Evolutionary conservation across 495 filamentous ascomycete species (phyloP).

Genomic region (Cudoniella acicularis): DNA sequence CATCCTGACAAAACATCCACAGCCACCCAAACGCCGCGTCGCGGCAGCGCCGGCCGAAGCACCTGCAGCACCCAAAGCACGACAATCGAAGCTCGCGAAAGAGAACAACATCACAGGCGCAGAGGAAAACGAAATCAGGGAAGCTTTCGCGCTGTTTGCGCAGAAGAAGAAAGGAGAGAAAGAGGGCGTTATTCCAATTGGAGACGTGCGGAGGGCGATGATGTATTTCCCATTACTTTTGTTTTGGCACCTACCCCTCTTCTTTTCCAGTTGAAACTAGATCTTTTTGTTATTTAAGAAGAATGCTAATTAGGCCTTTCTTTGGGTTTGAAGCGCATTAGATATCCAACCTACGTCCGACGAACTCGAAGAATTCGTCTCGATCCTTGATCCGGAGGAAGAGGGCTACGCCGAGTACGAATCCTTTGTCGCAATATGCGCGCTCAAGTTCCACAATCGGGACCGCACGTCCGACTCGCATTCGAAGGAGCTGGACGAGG

Average conservation of each 20-base stretch:
- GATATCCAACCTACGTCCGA: slow-evolving; percentile 60
- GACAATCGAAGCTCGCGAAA: slow-evolving; percentile 80
- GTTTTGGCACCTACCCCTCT: too few species aligned
- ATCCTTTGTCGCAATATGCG: slow-evolving; percentile 78
- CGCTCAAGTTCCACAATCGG: slow-evolving; percentile 67
- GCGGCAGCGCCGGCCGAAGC: slow-evolving; percentile 5
- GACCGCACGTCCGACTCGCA: slow-evolving; percentile 43
- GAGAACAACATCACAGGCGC: slow-evolving; percentile 78
- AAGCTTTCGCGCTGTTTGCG: slow-evolving; percentile 82
- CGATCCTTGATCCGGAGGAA: slow-evolving; percentile 75
- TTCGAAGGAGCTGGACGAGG: slow-evolving; percentile 67
- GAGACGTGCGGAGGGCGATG: slow-evolving; percentile 77
- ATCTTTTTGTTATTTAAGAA: too few species aligned
- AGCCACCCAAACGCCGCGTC: slow-evolving; percentile 39
- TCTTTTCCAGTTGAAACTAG: too few species aligned
- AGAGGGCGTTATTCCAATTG: slow-evolving; percentile 68
- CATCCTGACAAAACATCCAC: not conserved
- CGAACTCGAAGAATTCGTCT: slow-evolving; percentile 70
- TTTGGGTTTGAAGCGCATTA: slow-evolving; percentile 56
- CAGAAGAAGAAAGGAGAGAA: slow-evolving; percentile 64
- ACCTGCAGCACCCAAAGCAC: slow-evolving; percentile 34
- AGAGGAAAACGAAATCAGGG: slow-evolving; percentile 85
- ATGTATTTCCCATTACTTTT: too few species aligned
- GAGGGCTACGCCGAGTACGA: slow-evolving; percentile 72
- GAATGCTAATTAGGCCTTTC: too few species aligned